Base-by-base conservation (phyloP, 2,329 filamentous ascomycete species). In the Exutisphaerella laricina region DNA sequence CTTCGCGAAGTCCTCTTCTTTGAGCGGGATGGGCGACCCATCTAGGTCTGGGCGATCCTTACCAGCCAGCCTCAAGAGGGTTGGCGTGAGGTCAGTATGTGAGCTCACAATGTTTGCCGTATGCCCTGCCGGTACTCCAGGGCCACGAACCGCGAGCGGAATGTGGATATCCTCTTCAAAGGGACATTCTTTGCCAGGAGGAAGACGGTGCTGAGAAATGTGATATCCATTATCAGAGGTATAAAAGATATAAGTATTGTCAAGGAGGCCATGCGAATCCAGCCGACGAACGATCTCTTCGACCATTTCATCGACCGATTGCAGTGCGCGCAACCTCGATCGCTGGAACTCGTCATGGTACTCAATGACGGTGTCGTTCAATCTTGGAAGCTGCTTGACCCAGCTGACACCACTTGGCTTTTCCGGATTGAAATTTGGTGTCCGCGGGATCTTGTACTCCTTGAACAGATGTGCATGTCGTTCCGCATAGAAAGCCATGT, bases 391-490 rank as follows among this genome's bases (percentile, higher is more conserved):
- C 8, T 59, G 52, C 8, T 53, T 58, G 25, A 76, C 58, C 72
- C 71, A 77, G 41, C 66, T 69, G 2, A 66, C 70, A 4, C 71
- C 70, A 28, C 65, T 64, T 3, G 69, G 64, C 50, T 64, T 28
- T 10, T 49, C 48, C 3, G 52, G 52, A 14, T 55, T 55, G 62
- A 87, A 87, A 57, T 79, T 78, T 0, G 69, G 63, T 0, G 73
- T 79, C 4, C 83, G 69, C 0, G 83, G 83, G 0, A 85, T 73
- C 21, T 70, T 73, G 0, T 69, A 73, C 18, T 77, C 72, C 1
- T 71, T 60, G 58, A 87, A 88, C 0, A 85, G 69, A 57, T 82
- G 63, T 29, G 71, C 66, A 50, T 88, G 82, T 31, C 81, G 33
- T 10, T 50, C 42, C 2, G 56, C 55, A 20, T 55, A 53, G n/a